phyloP scores from a whole-genome alignment of 805 yeast genomes.

The Hanseniaspora jakobsenii region DNA sequence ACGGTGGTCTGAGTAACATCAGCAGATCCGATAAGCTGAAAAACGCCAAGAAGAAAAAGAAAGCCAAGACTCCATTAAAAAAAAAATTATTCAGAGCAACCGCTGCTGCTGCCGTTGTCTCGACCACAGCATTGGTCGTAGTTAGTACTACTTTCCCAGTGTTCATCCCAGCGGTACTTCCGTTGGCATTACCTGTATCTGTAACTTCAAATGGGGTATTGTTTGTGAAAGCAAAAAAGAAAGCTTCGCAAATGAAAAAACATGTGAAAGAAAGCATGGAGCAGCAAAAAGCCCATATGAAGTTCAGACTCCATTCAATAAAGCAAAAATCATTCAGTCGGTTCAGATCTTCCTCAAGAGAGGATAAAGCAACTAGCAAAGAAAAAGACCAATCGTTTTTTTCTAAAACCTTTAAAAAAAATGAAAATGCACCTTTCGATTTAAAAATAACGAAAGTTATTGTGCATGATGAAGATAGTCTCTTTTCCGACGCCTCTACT shows the following conservation, averaged over 20 bases:
- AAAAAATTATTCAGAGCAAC: neutral
- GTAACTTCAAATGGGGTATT: neutral
- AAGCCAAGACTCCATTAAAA: neutral
- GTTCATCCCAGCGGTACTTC: neutral
- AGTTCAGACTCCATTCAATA: neutral
- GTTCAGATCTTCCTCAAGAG: neutral
- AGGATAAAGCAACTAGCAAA: neutral
- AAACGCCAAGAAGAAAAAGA: neutral
- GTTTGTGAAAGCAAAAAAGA: neutral
- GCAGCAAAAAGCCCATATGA: neutral
- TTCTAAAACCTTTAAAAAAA: neutral
- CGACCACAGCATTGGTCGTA: neutral
- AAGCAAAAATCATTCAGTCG: neutral
- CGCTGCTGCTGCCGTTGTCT: neutral
- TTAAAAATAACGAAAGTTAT: no score
- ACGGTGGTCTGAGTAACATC: neutral
- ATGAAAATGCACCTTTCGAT: no score
- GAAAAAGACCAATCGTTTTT: neutral
- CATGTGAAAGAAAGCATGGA: neutral
- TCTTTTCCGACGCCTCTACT: no score
- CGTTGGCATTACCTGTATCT: neutral
- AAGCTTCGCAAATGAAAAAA: neutral
- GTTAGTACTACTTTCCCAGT: neutral
- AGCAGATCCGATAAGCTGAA: no score
- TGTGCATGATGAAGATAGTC: no score